These are phyloP conservation scores for Aspergillus luchuensis DNA, from an alignment of 2,329 filamentous ascomycete genomes.

Conservation along the genomic window DNA sequence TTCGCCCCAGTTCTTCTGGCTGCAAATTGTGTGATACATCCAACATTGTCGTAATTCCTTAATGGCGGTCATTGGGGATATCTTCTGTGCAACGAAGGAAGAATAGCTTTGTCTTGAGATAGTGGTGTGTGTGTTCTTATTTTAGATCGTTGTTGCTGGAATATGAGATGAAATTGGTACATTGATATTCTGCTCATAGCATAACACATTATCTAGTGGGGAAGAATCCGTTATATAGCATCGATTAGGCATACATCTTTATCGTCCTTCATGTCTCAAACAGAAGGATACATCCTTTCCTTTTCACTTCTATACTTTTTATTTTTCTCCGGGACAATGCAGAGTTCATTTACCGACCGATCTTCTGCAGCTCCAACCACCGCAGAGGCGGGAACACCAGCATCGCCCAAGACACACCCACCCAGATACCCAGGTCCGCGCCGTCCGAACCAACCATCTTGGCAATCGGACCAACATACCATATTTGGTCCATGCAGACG, in stretches of 20 bases:
- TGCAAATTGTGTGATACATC: too few species aligned
- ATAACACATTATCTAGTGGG: neutral
- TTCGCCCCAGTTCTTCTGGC: too few species aligned
- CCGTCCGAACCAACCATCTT: constrained; percentile 30
- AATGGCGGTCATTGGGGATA: too few species aligned
- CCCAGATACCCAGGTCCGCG: constrained; percentile 27
- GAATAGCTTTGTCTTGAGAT: too few species aligned
- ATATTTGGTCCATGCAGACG: constrained; percentile 35
- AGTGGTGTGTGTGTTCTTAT: too few species aligned
- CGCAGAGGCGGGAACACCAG: constrained; percentile 29
- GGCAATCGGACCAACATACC: constrained; percentile 35
- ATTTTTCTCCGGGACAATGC: neutral
- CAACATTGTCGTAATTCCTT: too few species aligned
- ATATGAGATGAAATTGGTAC: neutral
- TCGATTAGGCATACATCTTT: neutral
- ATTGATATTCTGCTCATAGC: neutral
- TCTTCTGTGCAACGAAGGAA: too few species aligned
- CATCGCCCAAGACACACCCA: constrained; percentile 27
- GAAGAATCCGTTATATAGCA: neutral
- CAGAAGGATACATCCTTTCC: neutral
- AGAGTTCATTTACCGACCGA: constrained; percentile 15
- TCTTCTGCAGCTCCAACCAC: constrained; percentile 26
- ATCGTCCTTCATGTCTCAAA: neutral
- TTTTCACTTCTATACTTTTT: neutral
- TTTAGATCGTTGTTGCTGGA: too few species aligned